Conservation (phyloP, 2,329 filamentous ascomycete species). For the Neonectria hederae region DNA sequence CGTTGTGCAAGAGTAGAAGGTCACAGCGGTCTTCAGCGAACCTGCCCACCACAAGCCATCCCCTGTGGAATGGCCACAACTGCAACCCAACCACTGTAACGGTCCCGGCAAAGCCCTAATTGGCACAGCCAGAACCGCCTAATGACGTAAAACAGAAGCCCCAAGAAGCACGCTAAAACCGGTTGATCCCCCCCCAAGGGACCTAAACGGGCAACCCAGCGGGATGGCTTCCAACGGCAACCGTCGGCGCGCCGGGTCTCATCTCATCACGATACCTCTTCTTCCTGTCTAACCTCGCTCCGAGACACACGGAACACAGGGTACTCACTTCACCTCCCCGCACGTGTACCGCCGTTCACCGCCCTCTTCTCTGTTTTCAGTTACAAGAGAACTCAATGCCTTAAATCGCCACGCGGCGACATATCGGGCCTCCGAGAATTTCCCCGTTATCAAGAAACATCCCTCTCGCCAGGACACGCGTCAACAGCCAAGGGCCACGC, state of each 20-base stretch:
- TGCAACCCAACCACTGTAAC: neutral
- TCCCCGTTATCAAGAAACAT: slow-evolving; percentile 20
- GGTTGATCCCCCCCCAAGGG: neutral
- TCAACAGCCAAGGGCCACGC: neutral
- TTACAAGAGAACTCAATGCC: neutral
- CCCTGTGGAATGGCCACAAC: neutral
- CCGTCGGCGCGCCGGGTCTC: slow-evolving; percentile 23
- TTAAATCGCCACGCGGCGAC: slow-evolving; percentile 1
- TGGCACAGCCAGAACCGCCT: neutral
- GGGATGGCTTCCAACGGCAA: slow-evolving; percentile 29
- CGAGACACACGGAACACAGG: slow-evolving; percentile 2
- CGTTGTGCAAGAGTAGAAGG: neutral
- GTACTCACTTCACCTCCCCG: neutral
- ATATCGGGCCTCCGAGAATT: slow-evolving; percentile 19
- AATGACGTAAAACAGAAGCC: neutral
- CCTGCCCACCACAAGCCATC: neutral
- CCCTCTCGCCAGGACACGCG: slow-evolving; percentile 3
- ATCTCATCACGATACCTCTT: slow-evolving; percentile 26
- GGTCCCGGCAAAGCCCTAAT: neutral
- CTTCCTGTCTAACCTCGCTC: slow-evolving; percentile 15
- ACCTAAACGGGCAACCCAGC: neutral
- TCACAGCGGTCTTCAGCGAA: neutral
- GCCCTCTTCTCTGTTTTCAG: neutral
- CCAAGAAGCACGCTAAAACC: neutral
- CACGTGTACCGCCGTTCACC: slow-evolving; percentile 10